Evolutionary conservation across 768 basidiomycete genomes (phyloP), one percentile per base, ranked within the genome.

Genomic region (Rhizopogon vinicolor): DNA sequence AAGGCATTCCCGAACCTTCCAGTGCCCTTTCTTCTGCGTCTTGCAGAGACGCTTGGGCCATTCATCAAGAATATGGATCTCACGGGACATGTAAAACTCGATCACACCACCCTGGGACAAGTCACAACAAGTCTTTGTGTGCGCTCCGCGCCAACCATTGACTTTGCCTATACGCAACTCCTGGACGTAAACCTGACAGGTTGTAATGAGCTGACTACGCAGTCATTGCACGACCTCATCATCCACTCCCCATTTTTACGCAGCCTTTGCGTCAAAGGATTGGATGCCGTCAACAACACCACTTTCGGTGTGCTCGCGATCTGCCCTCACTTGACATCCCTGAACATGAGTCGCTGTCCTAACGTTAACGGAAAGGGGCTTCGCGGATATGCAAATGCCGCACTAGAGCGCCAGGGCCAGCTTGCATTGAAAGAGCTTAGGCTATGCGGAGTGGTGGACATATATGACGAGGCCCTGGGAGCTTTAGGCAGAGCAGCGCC

Each of bases 271-370:
- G 72, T 95, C 44, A 86, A 83, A 62, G 91, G 89, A 0, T 75
- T 94, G 7, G 58, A 67, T 3, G 81, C 79, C 3, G 91, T 91
- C 13, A 86, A 84, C 18, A 87, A 90, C 65, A 77, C 81, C 14
- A 94, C 89, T 1, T 86, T 89, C 66, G 82, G 84, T 44, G 74
- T 87, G 35, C 74, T 97, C 41, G 75, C 74, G 28, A 76, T 78
- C 55, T 89, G 84, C 64, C 78, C 80, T 0, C 69, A 72, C 6
- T 72, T 96, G 22, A 65, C 73, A 12, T 74, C 72, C 0, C 74
- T 96, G 57, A 85, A 96, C 67, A 70, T 94, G 61, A 82, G 83
- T 56, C 78, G 87, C 60, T 96, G 92, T 65, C 58, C 65, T 14
- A 85, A 85, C 62, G 73, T 96, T 60, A 82, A 83, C 58, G 85